Evolutionary conservation across 306 rosid genomes (phyloP).

Genomic region (Acacia crassicarpa): DNA sequence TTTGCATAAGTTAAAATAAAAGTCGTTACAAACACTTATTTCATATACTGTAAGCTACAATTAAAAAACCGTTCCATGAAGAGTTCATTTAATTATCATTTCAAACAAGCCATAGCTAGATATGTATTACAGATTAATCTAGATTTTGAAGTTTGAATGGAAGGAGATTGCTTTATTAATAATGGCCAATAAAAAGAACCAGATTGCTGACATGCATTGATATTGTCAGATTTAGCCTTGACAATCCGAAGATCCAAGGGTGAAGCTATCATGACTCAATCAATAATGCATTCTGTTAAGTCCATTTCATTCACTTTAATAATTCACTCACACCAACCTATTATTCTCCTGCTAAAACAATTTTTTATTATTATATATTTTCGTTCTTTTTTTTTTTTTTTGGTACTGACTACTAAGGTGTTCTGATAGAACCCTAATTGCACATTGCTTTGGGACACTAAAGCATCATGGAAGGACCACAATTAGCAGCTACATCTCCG

Average conservation of each 20-base stretch:
- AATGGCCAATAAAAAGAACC: background rate
- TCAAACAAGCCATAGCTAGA: no score
- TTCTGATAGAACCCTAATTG: background rate
- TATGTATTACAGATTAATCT: no score
- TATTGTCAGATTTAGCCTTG: background rate
- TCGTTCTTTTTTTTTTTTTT: no score
- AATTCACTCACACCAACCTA: background rate
- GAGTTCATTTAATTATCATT: no score
- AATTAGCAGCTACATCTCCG: background rate
- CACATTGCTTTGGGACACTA: background rate
- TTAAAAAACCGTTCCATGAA: no score
- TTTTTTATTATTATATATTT: background rate
- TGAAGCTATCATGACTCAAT: background rate
- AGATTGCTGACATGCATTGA: background rate
- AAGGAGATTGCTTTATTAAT: background rate
- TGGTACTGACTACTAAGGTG: background rate
- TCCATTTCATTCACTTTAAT: background rate
- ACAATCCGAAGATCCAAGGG: background rate
- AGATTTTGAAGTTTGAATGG: background rate
- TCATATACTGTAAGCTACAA: accelerated
- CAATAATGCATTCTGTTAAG: background rate
- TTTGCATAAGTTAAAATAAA: no score
- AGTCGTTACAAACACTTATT: no score
- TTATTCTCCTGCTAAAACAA: background rate
- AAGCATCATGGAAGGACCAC: background rate